phyloP scores from a whole-genome alignment of 768 basidiomycete species.

The Phlebiopsis gigantea region DNA sequence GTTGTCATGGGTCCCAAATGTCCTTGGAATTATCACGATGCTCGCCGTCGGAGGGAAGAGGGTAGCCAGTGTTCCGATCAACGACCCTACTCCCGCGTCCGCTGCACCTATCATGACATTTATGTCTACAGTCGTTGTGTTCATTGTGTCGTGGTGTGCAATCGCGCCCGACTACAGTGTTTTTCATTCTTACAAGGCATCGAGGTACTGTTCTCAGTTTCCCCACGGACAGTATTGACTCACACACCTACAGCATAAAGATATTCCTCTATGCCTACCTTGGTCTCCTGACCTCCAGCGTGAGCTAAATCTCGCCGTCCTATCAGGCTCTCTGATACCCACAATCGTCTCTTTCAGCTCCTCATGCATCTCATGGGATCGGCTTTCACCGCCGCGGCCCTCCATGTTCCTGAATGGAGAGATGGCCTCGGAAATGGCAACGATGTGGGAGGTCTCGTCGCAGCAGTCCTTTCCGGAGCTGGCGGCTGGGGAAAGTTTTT shows the following conservation, averaged over 20 bases:
- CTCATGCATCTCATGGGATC: constrained; percentile 40
- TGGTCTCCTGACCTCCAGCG: constrained; percentile 38
- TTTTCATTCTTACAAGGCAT: constrained; percentile 32
- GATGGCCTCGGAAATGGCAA: constrained; percentile 31
- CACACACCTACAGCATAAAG: constrained; percentile 21
- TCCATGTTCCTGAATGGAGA: constrained; percentile 34
- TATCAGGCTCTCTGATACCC: neutral
- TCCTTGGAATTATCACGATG: constrained; percentile 32
- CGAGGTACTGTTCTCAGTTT: constrained; percentile 4
- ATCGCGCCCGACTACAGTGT: constrained; percentile 45
- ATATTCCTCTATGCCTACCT: constrained; percentile 41
- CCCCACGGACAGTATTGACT: neutral
- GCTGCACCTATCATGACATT: constrained; percentile 35
- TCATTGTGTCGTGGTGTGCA: constrained; percentile 35
- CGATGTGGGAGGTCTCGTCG: constrained; percentile 42
- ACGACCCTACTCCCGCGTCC: constrained; percentile 22
- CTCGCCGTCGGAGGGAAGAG: constrained; percentile 31
- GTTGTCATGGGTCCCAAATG: constrained; percentile 35
- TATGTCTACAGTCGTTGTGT: constrained; percentile 38
- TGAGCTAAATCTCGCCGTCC: constrained; percentile 24
- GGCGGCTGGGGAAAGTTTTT: constrained; percentile 40
- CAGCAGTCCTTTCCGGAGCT: constrained; percentile 31
- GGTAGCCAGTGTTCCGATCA: constrained; percentile 19
- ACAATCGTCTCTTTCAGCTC: constrained; percentile 21
- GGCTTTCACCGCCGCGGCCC: constrained; percentile 38